Evolutionary conservation across 805 yeast genomes (phyloP).

Genomic region (Metschnikowia matae): DNA sequence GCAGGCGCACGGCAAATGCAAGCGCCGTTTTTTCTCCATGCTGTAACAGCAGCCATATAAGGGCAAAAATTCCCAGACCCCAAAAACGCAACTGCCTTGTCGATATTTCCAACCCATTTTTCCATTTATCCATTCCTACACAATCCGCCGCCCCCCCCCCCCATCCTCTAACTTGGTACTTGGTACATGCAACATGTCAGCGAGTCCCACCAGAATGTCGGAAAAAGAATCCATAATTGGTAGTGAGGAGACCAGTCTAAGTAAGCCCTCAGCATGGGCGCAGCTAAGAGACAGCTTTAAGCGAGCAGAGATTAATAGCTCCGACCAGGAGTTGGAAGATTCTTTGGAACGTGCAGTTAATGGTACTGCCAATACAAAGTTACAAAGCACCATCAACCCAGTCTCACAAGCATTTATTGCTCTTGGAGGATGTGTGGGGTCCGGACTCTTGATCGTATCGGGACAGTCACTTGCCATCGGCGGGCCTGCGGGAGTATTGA

Average conservation of each 20-base stretch:
- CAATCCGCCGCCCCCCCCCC: too few relatives aligned
- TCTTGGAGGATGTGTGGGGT: slow-evolving; percentile 41
- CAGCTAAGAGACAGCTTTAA: slow-evolving; percentile 14
- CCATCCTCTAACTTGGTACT: background rate
- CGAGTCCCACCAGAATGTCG: slow-evolving; percentile 2
- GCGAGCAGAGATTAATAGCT: slow-evolving; percentile 7
- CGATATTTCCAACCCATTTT: background rate
- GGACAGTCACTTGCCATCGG: slow-evolving; percentile 36
- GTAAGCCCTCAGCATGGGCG: slow-evolving; percentile 12
- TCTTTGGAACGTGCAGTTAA: slow-evolving; percentile 16
- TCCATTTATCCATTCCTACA: background rate
- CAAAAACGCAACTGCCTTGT: background rate
- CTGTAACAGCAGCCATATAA: background rate
- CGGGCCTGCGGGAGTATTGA: slow-evolving; percentile 33
- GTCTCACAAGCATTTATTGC: slow-evolving; percentile 29
- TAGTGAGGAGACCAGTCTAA: background rate
- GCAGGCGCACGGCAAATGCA: slow-evolving; percentile 14
- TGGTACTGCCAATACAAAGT: slow-evolving; percentile 10
- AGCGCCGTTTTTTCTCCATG: slow-evolving; percentile 3
- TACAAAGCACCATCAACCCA: slow-evolving; percentile 15
- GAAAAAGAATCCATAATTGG: slow-evolving; percentile 6
- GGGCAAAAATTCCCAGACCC: background rate
- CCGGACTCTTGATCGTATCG: slow-evolving; percentile 38
- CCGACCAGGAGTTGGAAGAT: slow-evolving; percentile 6
- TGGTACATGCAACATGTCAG: slow-evolving; percentile 4